phyloP scores from a whole-genome alignment of 208 protist genomes.

The Acanthamoeba culbertsoni region DNA sequence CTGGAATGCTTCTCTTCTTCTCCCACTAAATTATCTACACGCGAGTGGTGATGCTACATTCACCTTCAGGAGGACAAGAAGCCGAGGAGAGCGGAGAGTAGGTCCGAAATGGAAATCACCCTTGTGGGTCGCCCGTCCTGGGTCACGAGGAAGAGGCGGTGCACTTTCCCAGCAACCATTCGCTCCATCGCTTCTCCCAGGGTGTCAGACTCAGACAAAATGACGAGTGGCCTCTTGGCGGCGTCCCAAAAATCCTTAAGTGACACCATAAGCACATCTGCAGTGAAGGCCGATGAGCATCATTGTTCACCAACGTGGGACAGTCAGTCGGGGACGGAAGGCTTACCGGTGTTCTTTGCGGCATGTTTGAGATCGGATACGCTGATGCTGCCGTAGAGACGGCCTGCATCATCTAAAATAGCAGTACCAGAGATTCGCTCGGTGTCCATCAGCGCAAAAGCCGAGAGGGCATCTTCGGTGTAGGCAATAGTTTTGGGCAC shows the following conservation, averaged over 20 bases:
- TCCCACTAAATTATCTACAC: no score
- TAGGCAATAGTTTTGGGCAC: not conserved
- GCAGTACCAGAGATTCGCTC: not conserved
- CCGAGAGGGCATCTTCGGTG: not conserved
- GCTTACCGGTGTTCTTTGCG: not conserved
- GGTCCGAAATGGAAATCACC: not conserved
- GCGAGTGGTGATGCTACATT: no score
- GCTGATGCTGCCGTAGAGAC: constrained; percentile 34
- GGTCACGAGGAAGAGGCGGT: not conserved
- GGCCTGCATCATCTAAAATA: not conserved
- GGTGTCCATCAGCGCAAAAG: not conserved
- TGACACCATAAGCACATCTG: not conserved
- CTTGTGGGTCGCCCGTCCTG: not conserved
- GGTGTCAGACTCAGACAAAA: not conserved
- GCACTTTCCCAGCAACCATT: not conserved
- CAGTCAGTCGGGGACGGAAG: not conserved
- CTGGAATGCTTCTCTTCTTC: no score
- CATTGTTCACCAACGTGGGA: not conserved
- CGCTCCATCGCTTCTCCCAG: not conserved
- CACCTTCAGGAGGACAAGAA: not conserved
- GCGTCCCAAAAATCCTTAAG: not conserved
- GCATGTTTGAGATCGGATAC: constrained; percentile 16
- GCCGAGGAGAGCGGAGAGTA: not conserved
- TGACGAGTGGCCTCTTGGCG: not conserved
- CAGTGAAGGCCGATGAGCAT: not conserved